phyloP scores from a whole-genome alignment of 2,329 filamentous ascomycete genomes.

The Pseudogymnoascus sp. region DNA sequence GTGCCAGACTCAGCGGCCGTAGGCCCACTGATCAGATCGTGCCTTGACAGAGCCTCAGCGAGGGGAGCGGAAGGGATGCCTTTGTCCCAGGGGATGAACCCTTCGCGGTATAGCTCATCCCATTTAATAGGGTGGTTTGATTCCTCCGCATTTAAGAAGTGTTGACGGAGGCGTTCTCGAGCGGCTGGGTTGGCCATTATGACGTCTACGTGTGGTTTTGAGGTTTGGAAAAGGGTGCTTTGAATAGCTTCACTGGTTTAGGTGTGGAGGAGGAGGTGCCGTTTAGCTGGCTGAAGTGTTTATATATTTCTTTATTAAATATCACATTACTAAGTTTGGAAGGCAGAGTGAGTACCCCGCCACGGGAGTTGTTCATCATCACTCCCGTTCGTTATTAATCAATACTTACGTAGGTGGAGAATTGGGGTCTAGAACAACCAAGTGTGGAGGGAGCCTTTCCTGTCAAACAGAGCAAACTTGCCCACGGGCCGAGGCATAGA shows the following conservation, averaged over 20 bases:
- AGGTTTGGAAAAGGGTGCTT: neutral
- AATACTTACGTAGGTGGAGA: slow-evolving; percentile 6
- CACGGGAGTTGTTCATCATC: neutral
- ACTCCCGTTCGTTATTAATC: neutral
- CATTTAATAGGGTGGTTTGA: slow-evolving; percentile 29
- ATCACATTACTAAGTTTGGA: neutral
- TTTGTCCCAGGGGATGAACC: slow-evolving; percentile 48
- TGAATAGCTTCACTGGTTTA: neutral
- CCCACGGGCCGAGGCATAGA: slow-evolving; percentile 3
- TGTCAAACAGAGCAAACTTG: slow-evolving; percentile 1
- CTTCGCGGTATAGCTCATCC: slow-evolving; percentile 40
- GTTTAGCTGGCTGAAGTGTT: neutral
- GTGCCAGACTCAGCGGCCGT: neutral
- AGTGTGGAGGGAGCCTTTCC: neutral
- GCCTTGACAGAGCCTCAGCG: slow-evolving; percentile 42
- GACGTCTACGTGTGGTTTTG: neutral
- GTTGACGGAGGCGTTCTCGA: slow-evolving; percentile 20
- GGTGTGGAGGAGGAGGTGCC: neutral
- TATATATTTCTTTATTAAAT: neutral
- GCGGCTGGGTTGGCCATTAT: slow-evolving; percentile 12
- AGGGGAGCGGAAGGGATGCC: slow-evolving; percentile 45
- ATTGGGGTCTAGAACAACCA: neutral
- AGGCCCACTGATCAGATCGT: slow-evolving; percentile 35
- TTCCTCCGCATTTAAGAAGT: slow-evolving; percentile 19
- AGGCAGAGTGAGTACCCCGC: neutral